Base-by-base conservation (phyloP, 768 basidiomycete species). In the Russula sp. region DNA sequence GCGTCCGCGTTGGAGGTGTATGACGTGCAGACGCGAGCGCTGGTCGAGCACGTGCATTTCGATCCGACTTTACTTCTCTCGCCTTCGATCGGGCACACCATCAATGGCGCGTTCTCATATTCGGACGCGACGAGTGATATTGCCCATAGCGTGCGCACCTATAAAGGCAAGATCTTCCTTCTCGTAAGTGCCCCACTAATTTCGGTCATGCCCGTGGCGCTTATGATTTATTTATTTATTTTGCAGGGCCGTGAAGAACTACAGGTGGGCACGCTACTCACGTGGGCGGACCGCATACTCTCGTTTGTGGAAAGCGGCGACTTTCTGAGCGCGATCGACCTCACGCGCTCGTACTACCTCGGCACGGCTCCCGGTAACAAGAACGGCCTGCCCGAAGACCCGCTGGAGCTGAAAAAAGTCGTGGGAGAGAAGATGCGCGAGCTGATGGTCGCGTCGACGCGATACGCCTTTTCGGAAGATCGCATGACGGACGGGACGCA, bases 241-340 rank as follows among this genome's bases (percentile, higher is more conserved):
- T 57, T 18, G 35, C 67, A 90, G 92, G 82, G 83, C 52, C 79
- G 80, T 56, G 78, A 85, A 59, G 82, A 83, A 52, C 66, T 98
- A 1, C 80, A 82, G 71, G 93, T 89, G 3, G 97, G 94, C 32
- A 91, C 89, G 2, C 78, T 98, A 22, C 77, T 94, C 35, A 92
- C 93, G 1, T 99, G 97, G 97, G 93, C 96, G 6, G 97, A 99
- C 72, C 85, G 88, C 49, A 87, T 98, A 31, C 77, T 99, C 49
- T 79, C 84, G 0, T 82, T 87, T 51, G 94, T 98, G 32, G 82
- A 93, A 70, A 79, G 81, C 10, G 94, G 94, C 16, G 87, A 98
- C 71, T 96, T 98, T 71, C 79, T 98, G 49, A 83, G 81, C 53
- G 96, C 97, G 3, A 96, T 99, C 65, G 88, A 95, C 57, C 78